phyloP scores from a whole-genome alignment of 1,284 basidiomycete genomes.

The Neonothopanus nambi region DNA sequence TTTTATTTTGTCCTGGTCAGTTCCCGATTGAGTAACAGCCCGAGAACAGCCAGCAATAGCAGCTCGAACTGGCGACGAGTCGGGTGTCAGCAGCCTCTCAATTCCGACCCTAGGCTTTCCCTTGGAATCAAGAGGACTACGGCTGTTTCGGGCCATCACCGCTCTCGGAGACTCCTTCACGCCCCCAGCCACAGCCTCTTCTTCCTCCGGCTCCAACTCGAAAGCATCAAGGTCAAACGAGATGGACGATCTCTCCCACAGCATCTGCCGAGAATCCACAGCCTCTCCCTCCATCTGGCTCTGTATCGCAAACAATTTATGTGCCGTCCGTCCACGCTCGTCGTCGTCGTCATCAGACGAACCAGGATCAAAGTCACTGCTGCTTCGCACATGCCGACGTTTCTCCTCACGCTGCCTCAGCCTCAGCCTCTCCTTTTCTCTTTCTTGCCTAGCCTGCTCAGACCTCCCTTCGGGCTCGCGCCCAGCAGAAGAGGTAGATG shows the following conservation, averaged over 20 bases:
- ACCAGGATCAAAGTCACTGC: slow-evolving; percentile 10
- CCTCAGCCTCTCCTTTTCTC: not conserved
- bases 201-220: not conserved
- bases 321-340: slow-evolving; percentile 13
- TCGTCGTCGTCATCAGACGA: slow-evolving; percentile 12
- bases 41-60: not conserved
- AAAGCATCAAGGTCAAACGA: slow-evolving; percentile 4
- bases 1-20: too few species aligned
- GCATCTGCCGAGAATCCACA: not conserved
- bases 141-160: not conserved
- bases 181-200: not conserved
- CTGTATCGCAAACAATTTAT: slow-evolving; percentile 9
- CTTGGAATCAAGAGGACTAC: not conserved
- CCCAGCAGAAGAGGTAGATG: not conserved
- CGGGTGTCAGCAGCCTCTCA: not conserved
- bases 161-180: not conserved
- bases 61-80: slow-evolving; percentile 4
- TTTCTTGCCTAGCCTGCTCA: not conserved
- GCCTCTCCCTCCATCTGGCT: not conserved
- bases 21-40: too few species aligned
- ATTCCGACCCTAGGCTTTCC: not conserved
- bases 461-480: too few species aligned
- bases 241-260: slow-evolving; percentile 11
- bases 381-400: not conserved
- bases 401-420: not conserved